Evolutionary conservation across 2,329 filamentous ascomycete genomes (phyloP).

Genomic region (Stylonectria norvegica): DNA sequence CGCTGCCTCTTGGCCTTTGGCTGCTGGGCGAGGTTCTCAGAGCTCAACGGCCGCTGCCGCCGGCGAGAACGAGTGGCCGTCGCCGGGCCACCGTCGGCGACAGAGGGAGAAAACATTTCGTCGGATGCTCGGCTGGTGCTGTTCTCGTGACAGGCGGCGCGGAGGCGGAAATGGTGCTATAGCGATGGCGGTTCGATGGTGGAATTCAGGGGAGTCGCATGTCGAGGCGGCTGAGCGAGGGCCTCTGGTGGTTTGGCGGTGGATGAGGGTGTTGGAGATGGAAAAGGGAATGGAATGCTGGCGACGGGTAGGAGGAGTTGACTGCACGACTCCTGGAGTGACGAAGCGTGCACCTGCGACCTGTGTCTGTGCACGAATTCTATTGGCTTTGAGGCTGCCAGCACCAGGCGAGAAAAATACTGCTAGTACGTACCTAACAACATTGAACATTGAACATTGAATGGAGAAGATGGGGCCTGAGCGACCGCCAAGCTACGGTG

Average conservation of each 20-base stretch:
- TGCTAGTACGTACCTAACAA: no score
- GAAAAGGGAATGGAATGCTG: conserved; percentile 16
- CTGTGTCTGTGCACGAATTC: no score
- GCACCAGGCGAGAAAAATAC: neutral
- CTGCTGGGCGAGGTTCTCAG: conserved; percentile 52
- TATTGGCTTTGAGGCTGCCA: neutral
- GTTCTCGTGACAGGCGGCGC: no score
- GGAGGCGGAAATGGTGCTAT: no score
- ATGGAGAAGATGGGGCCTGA: no score
- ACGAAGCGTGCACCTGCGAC: conserved; percentile 28
- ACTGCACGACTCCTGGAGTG: no score
- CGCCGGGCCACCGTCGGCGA: conserved; percentile 50
- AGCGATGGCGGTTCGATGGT: no score
- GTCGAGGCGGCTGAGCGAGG: conserved; percentile 13
- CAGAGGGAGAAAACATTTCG: conserved; percentile 61
- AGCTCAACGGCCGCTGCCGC: conserved; percentile 56
- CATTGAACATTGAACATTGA: no score
- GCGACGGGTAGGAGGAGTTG: no score
- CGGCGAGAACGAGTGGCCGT: conserved; percentile 59
- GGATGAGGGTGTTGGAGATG: conserved; percentile 13
- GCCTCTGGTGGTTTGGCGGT: no score
- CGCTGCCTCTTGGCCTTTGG: conserved; percentile 64
- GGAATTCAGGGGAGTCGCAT: no score
- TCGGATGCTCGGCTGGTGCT: no score
- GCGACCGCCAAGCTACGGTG: conserved; percentile 20